Conservation (phyloP, 257 asterid genomes). For the Ajuga chamaepitys region DNA sequence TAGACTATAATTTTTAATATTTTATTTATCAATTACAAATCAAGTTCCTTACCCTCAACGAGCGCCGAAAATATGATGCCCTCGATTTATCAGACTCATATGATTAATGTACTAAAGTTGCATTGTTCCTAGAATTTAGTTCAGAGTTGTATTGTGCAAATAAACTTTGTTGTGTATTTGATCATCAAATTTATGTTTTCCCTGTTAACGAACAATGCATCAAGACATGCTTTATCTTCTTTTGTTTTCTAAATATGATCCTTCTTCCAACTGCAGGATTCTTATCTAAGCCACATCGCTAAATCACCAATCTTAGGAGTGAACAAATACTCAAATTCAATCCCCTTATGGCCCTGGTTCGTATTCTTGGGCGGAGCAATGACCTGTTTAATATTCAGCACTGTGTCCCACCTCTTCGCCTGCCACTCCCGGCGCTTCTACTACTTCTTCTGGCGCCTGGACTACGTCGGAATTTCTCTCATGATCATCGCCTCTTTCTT, state of each 20-base stretch:
- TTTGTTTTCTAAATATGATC: not conserved
- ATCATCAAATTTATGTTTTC: no score
- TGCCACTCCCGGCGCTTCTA: constrained; percentile 78
- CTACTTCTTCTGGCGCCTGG: constrained; percentile 90
- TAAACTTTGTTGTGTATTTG: no score
- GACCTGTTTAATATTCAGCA: constrained; percentile 67
- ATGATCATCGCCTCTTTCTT: constrained; percentile 88
- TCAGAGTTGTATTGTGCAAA: no score
- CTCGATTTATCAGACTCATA: no score
- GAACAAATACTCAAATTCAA: constrained; percentile 18
- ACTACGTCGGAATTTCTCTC: constrained; percentile 75
- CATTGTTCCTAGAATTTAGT: no score
- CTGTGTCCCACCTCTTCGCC: constrained; percentile 74
- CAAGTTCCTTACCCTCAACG: no score
- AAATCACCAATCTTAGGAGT: constrained; percentile 26
- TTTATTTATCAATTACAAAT: no score
- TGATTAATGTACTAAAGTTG: no score
- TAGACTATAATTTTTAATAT: no score
- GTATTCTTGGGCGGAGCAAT: constrained; percentile 83
- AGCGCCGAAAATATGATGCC: no score
- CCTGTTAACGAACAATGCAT: no score
- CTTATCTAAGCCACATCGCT: constrained; percentile 31
- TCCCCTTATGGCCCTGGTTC: constrained; percentile 91
- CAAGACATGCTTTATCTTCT: no score
- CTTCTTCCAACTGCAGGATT: constrained; percentile 33